Evolutionary conservation across 2,329 filamentous ascomycete genomes (phyloP).

Genomic region (Penicillium thymicola): DNA sequence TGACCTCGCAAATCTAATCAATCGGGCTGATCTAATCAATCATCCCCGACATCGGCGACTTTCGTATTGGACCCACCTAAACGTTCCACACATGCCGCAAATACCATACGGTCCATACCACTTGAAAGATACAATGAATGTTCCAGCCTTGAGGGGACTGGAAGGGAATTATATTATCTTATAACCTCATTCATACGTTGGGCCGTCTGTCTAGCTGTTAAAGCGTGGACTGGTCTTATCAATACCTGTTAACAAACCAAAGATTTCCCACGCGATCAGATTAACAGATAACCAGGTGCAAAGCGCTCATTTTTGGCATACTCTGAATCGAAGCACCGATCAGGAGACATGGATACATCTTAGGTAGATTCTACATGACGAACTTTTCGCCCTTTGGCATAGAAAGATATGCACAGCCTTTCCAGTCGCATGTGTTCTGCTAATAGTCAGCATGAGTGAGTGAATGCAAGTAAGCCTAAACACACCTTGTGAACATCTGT

Average conservation of each 20-base stretch:
- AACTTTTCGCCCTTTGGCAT: conserved; percentile 18
- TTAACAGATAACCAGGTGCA: background rate
- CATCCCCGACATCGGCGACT: conserved; percentile 7
- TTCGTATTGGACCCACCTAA: background rate
- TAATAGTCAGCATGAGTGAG: background rate
- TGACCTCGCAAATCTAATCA: conserved; percentile 5
- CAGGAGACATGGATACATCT: background rate
- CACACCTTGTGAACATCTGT: conserved; percentile 25
- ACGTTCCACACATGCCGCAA: background rate
- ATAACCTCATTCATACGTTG: background rate
- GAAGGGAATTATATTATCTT: background rate
- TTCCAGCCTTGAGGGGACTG: too few species aligned
- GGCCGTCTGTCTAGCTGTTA: background rate
- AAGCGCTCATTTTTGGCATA: background rate
- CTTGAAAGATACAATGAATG: background rate
- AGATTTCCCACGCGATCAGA: background rate
- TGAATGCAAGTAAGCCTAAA: background rate
- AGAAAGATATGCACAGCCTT: conserved; percentile 19
- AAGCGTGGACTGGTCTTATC: background rate
- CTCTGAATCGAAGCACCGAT: background rate
- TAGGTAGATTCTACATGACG: background rate
- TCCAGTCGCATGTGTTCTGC: conserved; percentile 27
- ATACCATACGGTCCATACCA: background rate
- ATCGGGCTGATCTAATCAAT: conserved; percentile 13
- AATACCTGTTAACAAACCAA: background rate